Conservation (phyloP, 2,329 filamentous ascomycete genomes). For the Intubia oerlemansii region DNA sequence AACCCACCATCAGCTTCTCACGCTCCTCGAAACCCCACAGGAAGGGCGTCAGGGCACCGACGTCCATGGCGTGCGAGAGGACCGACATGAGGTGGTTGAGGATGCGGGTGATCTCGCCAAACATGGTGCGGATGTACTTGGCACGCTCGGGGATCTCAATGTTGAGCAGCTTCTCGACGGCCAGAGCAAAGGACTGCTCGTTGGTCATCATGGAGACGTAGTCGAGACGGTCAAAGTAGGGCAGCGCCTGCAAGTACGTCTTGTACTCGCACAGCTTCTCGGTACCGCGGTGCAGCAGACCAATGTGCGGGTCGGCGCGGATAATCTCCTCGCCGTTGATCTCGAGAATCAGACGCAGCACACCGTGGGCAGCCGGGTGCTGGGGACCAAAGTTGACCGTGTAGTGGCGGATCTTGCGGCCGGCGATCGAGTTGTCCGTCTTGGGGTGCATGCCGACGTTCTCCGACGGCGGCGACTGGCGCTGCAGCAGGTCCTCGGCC, state of each 20-base stretch:
- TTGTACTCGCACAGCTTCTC: slow-evolving; percentile 99
- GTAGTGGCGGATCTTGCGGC: slow-evolving; percentile 91
- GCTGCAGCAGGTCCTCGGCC: slow-evolving; percentile 17
- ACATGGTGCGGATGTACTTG: slow-evolving; percentile 92
- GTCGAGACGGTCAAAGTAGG: slow-evolving; percentile 96
- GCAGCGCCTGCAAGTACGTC: slow-evolving; percentile 92
- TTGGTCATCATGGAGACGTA: slow-evolving; percentile 99
- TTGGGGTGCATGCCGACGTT: slow-evolving; percentile 16
- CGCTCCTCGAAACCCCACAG: slow-evolving; percentile 99
- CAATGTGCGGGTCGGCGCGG: slow-evolving; percentile 89
- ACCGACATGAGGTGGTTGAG: slow-evolving; percentile 98
- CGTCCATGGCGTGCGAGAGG: slow-evolving; percentile 94
- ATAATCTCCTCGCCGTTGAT: slow-evolving; percentile 96
- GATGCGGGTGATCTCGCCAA: slow-evolving; percentile 83
- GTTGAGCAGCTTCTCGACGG: slow-evolving; percentile 94
- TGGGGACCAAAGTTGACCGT: slow-evolving; percentile 99
- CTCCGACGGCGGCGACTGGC: slow-evolving; percentile 8
- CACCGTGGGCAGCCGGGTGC: slow-evolving; percentile 94
- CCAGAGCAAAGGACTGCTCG: slow-evolving; percentile 90
- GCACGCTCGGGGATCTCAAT: slow-evolving; percentile 87
- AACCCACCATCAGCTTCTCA: slow-evolving; percentile 92
- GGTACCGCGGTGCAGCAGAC: slow-evolving; percentile 84
- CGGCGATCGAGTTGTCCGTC: slow-evolving; percentile 25
- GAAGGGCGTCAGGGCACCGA: slow-evolving; percentile 93
- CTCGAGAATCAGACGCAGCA: slow-evolving; percentile 92